Conservation (phyloP, 345 rosid species). For the Rhodamnia argentea region DNA sequence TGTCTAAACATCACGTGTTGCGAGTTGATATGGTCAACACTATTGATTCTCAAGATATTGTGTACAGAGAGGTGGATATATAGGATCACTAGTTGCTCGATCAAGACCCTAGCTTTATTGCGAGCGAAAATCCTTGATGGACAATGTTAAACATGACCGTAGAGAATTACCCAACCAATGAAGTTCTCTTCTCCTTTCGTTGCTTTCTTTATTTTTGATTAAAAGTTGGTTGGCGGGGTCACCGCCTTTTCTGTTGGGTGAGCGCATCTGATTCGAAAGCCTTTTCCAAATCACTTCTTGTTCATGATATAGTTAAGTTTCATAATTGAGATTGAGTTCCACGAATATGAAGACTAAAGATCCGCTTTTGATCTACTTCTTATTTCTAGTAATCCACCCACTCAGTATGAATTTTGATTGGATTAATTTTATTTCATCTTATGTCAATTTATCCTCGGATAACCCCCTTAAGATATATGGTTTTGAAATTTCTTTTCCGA, state of each 20-base stretch:
- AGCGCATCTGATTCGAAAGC: not conserved
- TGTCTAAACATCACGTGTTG: not conserved
- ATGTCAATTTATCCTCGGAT: not conserved
- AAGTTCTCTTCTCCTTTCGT: not conserved
- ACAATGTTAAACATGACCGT: not conserved
- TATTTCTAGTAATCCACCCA: not conserved
- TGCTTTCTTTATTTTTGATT: not conserved
- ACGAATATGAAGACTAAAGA: not conserved
- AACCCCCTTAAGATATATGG: not conserved
- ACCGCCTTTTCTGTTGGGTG: not conserved
- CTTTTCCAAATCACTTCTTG: not conserved
- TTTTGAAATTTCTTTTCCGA: not conserved
- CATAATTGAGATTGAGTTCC: not conserved
- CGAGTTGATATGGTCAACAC: not conserved
- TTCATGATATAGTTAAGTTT: not conserved
- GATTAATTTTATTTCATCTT: not conserved
- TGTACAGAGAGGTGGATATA: not conserved
- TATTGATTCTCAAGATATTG: not conserved
- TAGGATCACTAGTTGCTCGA: not conserved
- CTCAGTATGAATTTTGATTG: not conserved
- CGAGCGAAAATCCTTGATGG: not conserved
- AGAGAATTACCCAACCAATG: not conserved
- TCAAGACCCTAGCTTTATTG: too few species aligned
- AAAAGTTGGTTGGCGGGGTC: not conserved
- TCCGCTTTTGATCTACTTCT: not conserved